Conservation (phyloP, 148 eudicot genomes). For the Silene uniflora region DNA sequence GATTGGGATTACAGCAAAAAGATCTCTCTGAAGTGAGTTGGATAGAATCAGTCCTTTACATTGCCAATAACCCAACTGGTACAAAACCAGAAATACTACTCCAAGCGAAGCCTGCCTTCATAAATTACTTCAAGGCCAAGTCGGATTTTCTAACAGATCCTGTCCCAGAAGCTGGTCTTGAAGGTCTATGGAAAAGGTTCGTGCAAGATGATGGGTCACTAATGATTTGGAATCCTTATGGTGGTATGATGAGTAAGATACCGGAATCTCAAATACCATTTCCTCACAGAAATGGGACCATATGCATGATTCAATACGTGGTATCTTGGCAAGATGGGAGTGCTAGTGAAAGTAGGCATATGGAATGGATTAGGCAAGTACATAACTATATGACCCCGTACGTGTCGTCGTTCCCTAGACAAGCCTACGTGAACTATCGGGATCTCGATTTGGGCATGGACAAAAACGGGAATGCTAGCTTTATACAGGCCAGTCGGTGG, state of each 20-base stretch:
- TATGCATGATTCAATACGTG: slow-evolving; percentile 32
- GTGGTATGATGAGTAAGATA: slow-evolving; percentile 37
- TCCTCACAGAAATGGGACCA: slow-evolving; percentile 38
- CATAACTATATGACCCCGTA: slow-evolving; percentile 34
- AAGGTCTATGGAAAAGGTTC: slow-evolving; percentile 32
- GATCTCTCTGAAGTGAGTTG: slow-evolving; percentile 32
- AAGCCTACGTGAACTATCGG: slow-evolving; percentile 34
- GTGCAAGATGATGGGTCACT: slow-evolving; percentile 27
- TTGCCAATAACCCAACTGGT: slow-evolving; percentile 29
- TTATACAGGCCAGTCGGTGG: slow-evolving; percentile 34
- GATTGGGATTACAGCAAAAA: slow-evolving; percentile 24
- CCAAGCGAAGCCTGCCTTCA: slow-evolving; percentile 28
- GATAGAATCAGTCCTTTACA: slow-evolving; percentile 37
- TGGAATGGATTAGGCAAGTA: slow-evolving; percentile 29
- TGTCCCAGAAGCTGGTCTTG: slow-evolving; percentile 27
- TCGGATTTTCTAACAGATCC: slow-evolving; percentile 29
- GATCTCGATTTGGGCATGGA: slow-evolving; percentile 37
- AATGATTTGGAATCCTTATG: slow-evolving; percentile 37
- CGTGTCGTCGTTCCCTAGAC: slow-evolving; percentile 32
- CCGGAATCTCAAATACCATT: slow-evolving; percentile 33
- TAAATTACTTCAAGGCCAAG: slow-evolving; percentile 35
- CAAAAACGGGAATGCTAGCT: slow-evolving; percentile 19
- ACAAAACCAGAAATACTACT: slow-evolving; percentile 32
- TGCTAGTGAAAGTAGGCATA: slow-evolving; percentile 27
- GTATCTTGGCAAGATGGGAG: slow-evolving; percentile 29